Conservation (phyloP, 2,329 filamentous ascomycete genomes). For the Pseudocercospora crystallina region DNA sequence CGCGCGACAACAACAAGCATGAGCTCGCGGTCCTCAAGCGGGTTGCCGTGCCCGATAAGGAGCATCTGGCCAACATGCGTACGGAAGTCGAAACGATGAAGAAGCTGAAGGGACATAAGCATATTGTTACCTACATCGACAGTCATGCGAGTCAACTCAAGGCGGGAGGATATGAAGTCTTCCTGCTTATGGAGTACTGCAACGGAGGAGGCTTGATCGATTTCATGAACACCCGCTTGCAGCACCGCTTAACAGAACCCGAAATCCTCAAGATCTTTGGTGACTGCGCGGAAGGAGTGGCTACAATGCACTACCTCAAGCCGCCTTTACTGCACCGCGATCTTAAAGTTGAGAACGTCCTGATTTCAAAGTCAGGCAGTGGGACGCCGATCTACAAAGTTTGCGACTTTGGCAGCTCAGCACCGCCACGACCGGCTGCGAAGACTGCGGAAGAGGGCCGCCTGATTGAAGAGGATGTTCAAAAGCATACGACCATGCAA, state of each 20-base stretch:
- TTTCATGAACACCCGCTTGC: slow-evolving; percentile 98
- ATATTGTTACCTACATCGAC: slow-evolving; percentile 98
- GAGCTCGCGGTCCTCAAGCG: slow-evolving; percentile 87
- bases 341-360: slow-evolving; percentile 95
- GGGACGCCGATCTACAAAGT: slow-evolving; percentile 82
- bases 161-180: slow-evolving; percentile 94
- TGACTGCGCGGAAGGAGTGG: slow-evolving; percentile 92
- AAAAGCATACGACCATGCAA: slow-evolving; percentile 94
- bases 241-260: slow-evolving; percentile 93
- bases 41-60: slow-evolving; percentile 95
- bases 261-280: slow-evolving; percentile 97
- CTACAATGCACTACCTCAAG: slow-evolving; percentile 98
- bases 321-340: slow-evolving; percentile 90
- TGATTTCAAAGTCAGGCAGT: slow-evolving; percentile 67
- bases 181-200: slow-evolving; percentile 97
- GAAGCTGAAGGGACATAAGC: slow-evolving; percentile 91
- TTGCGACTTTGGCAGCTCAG: slow-evolving; percentile 95
- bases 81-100: slow-evolving; percentile 99
- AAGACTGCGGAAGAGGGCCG: slow-evolving; percentile 85
- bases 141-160: slow-evolving; percentile 94
- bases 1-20: slow-evolving; percentile 72
- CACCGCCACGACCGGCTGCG: slow-evolving; percentile 78
- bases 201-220: slow-evolving; percentile 93
- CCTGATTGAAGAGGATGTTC: slow-evolving; percentile 92
- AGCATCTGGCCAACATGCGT: slow-evolving; percentile 90